phyloP scores from a whole-genome alignment of 371 early-diverging fungal genomes.

The Globomyces sp. region DNA sequence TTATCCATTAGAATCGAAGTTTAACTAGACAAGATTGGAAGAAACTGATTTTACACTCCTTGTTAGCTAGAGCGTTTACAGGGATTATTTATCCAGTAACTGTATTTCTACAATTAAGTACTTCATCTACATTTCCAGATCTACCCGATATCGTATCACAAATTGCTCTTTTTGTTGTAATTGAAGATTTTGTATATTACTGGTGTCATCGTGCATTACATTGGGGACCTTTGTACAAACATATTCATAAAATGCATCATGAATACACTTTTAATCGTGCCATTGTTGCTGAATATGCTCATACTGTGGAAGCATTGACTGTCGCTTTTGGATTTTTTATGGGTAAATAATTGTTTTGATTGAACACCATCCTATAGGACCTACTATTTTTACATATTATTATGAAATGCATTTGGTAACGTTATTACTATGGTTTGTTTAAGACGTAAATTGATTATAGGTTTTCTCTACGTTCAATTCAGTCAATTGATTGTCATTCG shows the following conservation, averaged over 20 bases:
- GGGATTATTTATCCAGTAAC: no score
- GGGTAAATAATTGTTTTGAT: constrained; percentile 26
- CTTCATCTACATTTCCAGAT: no score
- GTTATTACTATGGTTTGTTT: constrained; percentile 8
- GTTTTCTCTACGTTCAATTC: constrained; percentile 52
- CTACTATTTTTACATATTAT: no score
- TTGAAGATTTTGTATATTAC: constrained; percentile 62
- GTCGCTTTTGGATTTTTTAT: constrained; percentile 43
- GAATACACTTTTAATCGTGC: constrained; percentile 91
- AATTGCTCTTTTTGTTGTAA: constrained; percentile 28
- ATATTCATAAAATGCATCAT: constrained; percentile 92
- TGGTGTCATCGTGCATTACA: constrained; percentile 79
- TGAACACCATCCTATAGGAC: neutral
- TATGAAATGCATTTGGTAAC: constrained; percentile 73
- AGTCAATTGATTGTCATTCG: constrained; percentile 86
- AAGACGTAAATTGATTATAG: constrained; percentile 57
- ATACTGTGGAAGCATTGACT: constrained; percentile 34
- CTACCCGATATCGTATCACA: no score
- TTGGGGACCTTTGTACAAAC: constrained; percentile 81
- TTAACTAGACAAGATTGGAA: no score
- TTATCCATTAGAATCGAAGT: no score
- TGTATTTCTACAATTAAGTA: no score
- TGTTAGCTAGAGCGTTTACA: no score
- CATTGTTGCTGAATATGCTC: constrained; percentile 42
- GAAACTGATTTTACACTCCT: no score